Evolutionary conservation across 306 rosid species (phyloP).

Genomic region (Fragaria nilgerrensis): DNA sequence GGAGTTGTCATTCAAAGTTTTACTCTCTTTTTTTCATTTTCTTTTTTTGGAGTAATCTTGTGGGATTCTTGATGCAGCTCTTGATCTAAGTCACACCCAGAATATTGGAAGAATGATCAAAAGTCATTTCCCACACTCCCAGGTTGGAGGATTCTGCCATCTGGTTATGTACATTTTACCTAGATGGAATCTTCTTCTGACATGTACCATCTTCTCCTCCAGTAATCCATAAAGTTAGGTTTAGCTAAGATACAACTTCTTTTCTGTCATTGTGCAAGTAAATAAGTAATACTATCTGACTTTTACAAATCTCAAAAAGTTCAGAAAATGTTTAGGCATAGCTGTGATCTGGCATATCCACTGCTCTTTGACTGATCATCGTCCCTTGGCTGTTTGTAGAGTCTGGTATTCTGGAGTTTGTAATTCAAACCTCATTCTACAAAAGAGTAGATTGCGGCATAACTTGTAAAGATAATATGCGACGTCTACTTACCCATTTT

Average conservation of each 20-base stretch:
- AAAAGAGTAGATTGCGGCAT: background rate
- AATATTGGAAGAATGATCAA: slow-evolving; percentile 98
- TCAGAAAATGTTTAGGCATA: background rate
- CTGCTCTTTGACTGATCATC: background rate
- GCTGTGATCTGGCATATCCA: background rate
- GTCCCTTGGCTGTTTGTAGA: background rate
- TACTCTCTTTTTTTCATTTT: too few species aligned
- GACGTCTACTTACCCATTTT: too few species aligned
- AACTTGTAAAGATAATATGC: background rate
- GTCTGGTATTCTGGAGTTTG: background rate
- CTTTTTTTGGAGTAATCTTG: background rate
- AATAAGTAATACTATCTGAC: background rate
- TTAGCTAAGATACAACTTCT: background rate
- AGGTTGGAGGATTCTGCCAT: slow-evolving; percentile 44
- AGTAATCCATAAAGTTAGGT: background rate
- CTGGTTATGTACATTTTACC: slow-evolving; percentile 4
- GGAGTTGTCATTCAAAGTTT: background rate
- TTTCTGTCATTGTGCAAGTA: background rate
- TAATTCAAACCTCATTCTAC: background rate
- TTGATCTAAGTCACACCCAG: slow-evolving; percentile 98
- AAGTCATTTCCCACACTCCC: slow-evolving; percentile 97
- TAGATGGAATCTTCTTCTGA: background rate
- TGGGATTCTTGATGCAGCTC: slow-evolving; percentile 69
- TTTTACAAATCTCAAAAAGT: background rate
- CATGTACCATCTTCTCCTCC: background rate